Conservation (phyloP, 768 basidiomycete genomes). For the Mycena alexandri region DNA sequence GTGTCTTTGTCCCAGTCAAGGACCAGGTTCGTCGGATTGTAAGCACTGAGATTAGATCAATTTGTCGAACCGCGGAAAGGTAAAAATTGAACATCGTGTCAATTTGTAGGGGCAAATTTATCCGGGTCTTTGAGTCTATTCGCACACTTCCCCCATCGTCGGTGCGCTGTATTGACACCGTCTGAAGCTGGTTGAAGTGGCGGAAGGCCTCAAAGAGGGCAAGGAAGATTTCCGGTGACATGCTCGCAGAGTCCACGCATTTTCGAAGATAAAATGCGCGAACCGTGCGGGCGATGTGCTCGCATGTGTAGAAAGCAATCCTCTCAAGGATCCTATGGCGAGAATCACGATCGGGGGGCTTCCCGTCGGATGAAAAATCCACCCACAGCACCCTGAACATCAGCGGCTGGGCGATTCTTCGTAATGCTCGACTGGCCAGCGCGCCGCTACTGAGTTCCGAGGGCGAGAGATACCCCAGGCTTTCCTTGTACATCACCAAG, state of each 20-base stretch:
- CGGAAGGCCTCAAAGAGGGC: not conserved
- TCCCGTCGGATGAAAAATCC: too few species aligned
- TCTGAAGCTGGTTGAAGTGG: not conserved
- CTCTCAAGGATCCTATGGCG: not conserved
- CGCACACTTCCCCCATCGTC: not conserved
- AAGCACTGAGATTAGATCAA: too few species aligned
- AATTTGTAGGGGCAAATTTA: not conserved
- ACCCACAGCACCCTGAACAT: conserved; percentile 4
- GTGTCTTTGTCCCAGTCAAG: not conserved
- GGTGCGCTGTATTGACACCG: not conserved
- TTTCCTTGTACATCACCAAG: conserved; percentile 5
- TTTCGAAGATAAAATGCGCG: not conserved
- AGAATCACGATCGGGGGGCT: not conserved
- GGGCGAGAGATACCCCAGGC: conserved; percentile 2
- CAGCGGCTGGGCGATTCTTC: not conserved
- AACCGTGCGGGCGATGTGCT: not conserved
- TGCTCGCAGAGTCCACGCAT: too few species aligned
- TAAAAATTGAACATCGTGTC: not conserved
- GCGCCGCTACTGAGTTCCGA: not conserved
- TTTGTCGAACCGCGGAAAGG: too few species aligned
- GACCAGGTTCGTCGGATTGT: not conserved
- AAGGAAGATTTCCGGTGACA: not conserved
- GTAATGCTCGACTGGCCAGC: conserved; percentile 7
- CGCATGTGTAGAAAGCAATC: not conserved
- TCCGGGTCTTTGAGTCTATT: not conserved